Evolutionary conservation across 805 yeast species (phyloP).

Genomic region (Metschnikowia santaceciliae): DNA sequence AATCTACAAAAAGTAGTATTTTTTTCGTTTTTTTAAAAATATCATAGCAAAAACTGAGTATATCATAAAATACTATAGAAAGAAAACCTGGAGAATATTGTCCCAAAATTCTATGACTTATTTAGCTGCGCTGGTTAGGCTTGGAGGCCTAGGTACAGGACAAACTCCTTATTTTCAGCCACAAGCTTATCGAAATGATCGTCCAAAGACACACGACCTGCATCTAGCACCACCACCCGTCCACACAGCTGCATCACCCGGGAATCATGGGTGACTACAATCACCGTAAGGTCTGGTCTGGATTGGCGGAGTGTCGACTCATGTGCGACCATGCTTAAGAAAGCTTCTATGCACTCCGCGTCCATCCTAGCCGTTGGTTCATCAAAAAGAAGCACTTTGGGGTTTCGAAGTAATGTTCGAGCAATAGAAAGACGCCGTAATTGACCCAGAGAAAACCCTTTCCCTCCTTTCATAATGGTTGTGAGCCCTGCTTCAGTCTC

Average conservation of each 20-base stretch:
- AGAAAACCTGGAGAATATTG: too few relatives aligned
- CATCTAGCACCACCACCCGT: slow-evolving; percentile 42
- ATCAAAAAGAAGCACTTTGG: slow-evolving; percentile 68
- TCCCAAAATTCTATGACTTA: too few relatives aligned
- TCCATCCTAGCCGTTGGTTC: slow-evolving; percentile 92
- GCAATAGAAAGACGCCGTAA: slow-evolving; percentile 82
- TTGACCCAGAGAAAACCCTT: slow-evolving; percentile 82
- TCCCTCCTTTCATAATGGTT: slow-evolving; percentile 51
- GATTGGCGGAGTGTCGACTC: slow-evolving; percentile 17
- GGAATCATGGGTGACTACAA: slow-evolving; percentile 72
- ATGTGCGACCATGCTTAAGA: slow-evolving; percentile 46
- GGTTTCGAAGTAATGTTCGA: slow-evolving; percentile 67
- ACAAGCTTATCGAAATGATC: slow-evolving; percentile 36
- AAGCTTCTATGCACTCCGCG: slow-evolving; percentile 47
- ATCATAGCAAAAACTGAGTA: too few relatives aligned
- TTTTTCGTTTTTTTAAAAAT: too few relatives aligned
- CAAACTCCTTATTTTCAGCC: slow-evolving; percentile 23
- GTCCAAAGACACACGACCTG: slow-evolving; percentile 46
- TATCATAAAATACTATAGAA: too few relatives aligned
- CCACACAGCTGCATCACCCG: slow-evolving; percentile 62
- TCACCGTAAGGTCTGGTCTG: slow-evolving; percentile 32
- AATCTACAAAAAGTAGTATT: too few relatives aligned
- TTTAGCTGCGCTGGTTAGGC: too few relatives aligned
- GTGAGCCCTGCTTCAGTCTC: slow-evolving; percentile 55
- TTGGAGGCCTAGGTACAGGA: background rate